These are phyloP conservation scores for Raphanus hybrid DNA, from an alignment of 441 rosid genomes.

Conservation along the genomic window DNA sequence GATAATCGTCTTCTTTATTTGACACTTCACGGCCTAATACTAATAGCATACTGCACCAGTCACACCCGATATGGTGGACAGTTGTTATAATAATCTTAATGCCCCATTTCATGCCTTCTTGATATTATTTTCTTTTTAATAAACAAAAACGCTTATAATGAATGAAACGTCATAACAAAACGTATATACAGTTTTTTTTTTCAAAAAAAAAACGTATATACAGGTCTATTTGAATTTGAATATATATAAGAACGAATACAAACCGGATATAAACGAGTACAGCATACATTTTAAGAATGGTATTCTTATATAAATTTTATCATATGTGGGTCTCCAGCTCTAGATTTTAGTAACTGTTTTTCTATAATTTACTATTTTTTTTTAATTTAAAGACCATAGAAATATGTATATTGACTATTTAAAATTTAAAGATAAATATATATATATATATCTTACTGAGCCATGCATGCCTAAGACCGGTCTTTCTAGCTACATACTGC, in stretches of 20 bases:
- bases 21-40: slow-evolving; percentile 19
- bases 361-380: not conserved
- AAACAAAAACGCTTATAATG: not conserved
- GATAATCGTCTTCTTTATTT: not conserved
- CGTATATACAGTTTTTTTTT: not conserved
- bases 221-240: not conserved
- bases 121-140: slow-evolving; percentile 1
- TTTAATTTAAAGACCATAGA: not conserved
- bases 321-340: not conserved
- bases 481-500: too few relatives aligned
- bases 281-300: not conserved
- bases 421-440: not conserved
- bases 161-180: not conserved
- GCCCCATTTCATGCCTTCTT: slow-evolving; percentile 30
- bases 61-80: slow-evolving; percentile 10
- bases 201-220: not conserved
- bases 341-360: not conserved
- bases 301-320: not conserved
- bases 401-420: not conserved
- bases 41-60: slow-evolving; percentile 14
- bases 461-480: too few relatives aligned
- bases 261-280: not conserved
- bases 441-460: too few relatives aligned
- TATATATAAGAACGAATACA: not conserved
- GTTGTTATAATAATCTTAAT: slow-evolving; percentile 6